Percentiles rank a stretch among this genome's conserved stretches.
Evolutionary conservation across 163 green algal genomes (phyloP).

Genomic region (Smithsoniella earleae): DNA sequence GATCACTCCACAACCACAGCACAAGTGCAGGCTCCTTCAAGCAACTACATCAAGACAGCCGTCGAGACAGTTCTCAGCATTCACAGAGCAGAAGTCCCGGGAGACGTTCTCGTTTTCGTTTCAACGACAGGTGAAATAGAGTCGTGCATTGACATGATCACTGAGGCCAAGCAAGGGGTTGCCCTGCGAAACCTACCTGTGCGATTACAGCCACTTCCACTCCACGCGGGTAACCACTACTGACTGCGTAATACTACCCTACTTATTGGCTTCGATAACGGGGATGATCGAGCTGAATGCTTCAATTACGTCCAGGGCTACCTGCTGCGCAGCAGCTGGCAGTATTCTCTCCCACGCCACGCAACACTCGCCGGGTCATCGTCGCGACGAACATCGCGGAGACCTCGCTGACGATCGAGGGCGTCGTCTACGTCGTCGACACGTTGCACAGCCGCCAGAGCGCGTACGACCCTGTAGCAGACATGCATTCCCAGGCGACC

Average conservation of each 20-base stretch:
- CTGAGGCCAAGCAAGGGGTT: slow-evolving; percentile 8
- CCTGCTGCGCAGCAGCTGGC: slow-evolving; percentile 52
- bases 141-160: slow-evolving; percentile 26
- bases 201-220: slow-evolving; percentile 52
- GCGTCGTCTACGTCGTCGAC: slow-evolving; percentile 59
- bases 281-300: neutral
- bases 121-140: slow-evolving; percentile 32
- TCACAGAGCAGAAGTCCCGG: slow-evolving; percentile 68
- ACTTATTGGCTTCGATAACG: neutral
- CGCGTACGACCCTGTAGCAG: slow-evolving; percentile 70
- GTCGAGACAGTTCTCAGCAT: slow-evolving; percentile 67
- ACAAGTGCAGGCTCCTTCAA: slow-evolving; percentile 37
- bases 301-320: slow-evolving; percentile 46
- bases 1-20: neutral
- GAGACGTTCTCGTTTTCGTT: slow-evolving; percentile 90
- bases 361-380: slow-evolving; percentile 74
- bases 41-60: slow-evolving; percentile 67
- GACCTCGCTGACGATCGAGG: slow-evolving; percentile 81
- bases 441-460: slow-evolving; percentile 81
- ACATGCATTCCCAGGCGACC: slow-evolving; percentile 65
- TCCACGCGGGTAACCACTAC: slow-evolving; percentile 47
- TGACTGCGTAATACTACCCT: neutral
- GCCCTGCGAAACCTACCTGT: slow-evolving; percentile 7
- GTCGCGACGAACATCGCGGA: slow-evolving; percentile 90
- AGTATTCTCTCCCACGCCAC: slow-evolving; percentile 59